Evolutionary conservation across 2,329 filamentous ascomycete species (phyloP).

Genomic region (Pestalotiopsis sp.): DNA sequence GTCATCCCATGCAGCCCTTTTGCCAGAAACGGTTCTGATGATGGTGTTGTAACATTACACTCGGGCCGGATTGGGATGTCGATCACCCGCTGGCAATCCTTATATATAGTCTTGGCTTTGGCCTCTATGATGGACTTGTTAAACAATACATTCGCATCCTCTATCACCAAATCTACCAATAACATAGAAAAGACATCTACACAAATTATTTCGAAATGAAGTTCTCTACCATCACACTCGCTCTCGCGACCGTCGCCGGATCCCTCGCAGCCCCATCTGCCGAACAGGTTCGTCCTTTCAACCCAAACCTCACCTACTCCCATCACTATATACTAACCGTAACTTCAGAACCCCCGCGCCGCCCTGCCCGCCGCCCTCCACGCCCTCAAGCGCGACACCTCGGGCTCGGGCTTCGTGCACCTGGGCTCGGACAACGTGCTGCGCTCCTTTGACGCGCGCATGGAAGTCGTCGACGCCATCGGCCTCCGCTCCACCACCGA

Average conservation of each 20-base stretch:
- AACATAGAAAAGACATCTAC: too few relatives aligned
- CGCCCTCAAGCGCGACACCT: slow-evolving; percentile 19
- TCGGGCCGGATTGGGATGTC: too few relatives aligned
- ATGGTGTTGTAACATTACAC: too few relatives aligned
- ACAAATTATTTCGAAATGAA: background rate
- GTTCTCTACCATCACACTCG: background rate
- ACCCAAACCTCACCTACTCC: background rate
- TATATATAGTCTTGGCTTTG: too few relatives aligned
- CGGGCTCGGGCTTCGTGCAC: slow-evolving; percentile 23
- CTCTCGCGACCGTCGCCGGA: background rate
- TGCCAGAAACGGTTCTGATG: too few relatives aligned
- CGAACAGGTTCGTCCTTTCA: background rate
- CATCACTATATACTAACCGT: background rate
- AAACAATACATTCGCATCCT: too few relatives aligned
- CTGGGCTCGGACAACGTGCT: slow-evolving; percentile 26
- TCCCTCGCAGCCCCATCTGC: background rate
- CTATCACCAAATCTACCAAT: too few relatives aligned
- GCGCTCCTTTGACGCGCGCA: slow-evolving; percentile 21
- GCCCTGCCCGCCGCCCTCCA: background rate
- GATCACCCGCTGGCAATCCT: too few relatives aligned
- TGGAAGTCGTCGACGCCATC: slow-evolving; percentile 23
- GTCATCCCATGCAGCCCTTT: too few relatives aligned
- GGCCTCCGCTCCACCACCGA: slow-evolving; percentile 14
- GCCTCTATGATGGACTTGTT: too few relatives aligned
- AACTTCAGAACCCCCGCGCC: background rate